Base-by-base conservation (phyloP, 768 basidiomycete genomes). In the Suillus sp. region DNA sequence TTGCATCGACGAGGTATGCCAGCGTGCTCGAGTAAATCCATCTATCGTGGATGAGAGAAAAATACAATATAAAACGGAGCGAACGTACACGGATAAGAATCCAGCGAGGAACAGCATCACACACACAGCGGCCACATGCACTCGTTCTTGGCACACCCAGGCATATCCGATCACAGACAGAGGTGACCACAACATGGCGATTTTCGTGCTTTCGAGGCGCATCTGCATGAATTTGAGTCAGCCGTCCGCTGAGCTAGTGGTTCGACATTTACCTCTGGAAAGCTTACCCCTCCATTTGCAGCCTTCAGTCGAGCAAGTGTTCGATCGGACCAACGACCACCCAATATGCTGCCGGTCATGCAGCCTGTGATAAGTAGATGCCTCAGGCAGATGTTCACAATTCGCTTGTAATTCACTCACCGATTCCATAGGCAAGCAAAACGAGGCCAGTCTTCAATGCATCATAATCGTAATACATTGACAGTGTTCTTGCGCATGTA, bases 1-100 rank as follows among this genome's bases (percentile, higher is more conserved):
- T 96, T 8, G 92, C 86, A 68, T 96, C 94, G 18, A 95, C 92
- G 51, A 95, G 83, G 70, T 94, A 96, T 0, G 93, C 90, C 22
- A 96, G 79, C 1, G 88, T 87, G 43, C 84, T 86, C 2, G 84
- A 77, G 70, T 88, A 90, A 59, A 86, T 84, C 74, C 80, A 80
- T 63, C 83, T 86, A 65, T 2, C 59, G 48, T 20, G 7, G 25
- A 45, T 51, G 18, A 54, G 35, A 37, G 25, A 1, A 11, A 13
- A 60, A 60, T 3, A 51, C 4, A 50, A n/a, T 50, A 32, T 37
- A 37, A 48, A 61, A 14, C 18, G 6, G 22, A 64, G 59, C 27
- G 16, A 9, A 74, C 86, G 66, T 64, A 91, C 90, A 91, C 84
- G 1, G 84, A 80, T 62, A 87, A 84, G 69, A 92, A 87, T 3